Evolutionary conservation across 257 asterid species (phyloP), one percentile per base, ranked within the genome.

Genomic region (Lantana camara): DNA sequence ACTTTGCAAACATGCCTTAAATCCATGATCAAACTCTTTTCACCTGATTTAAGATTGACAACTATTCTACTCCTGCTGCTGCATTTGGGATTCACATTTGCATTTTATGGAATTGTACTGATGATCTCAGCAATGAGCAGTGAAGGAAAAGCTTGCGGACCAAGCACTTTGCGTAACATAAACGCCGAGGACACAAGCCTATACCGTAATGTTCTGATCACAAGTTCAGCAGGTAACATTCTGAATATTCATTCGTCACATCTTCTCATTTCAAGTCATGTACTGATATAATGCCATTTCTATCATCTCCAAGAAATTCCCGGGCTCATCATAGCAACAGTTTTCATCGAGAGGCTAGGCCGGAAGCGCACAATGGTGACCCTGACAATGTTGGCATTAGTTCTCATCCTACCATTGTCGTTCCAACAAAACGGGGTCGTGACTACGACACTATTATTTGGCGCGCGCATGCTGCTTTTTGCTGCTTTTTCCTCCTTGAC

Each of bases 391-490:
- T 29, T 72, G 4, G 70, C 70, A 0, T 63, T 74, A 53, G 22
- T 77, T 40, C 29, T 77, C 27, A 68, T 77, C 3, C 60, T 69
- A 12, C 82, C 82, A 0, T 32, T 77, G 45, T 32, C 61, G 30
- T 68, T 60, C 54, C 67, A 72, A 21, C 78, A 67, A 53, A 70
- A 68, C 4, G 78, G 68, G 70, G n/a, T 32, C 5, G 56, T 77
- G 22, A 72, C 75, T n/a, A 69, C 69, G 16, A 63, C 69, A 0
- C 16, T 64, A 57, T 48, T 72, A 48, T 72, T 77, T 17, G 57
- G 72, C 17, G 63, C 75, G 9, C 82, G 82, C 12, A 77, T 77
- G 82, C 48, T 66, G 37, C 70, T 77, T 24, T 72, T 65, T 44
- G 76, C 75, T 7, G 70, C 82, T 8, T 68, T 64, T 55, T 63